A percentile compares a stretch with the other conserved stretches of the same genome.
phyloP scores from a whole-genome alignment of 2,329 filamentous ascomycete genomes.

The Tolypocladium inflatum region DNA sequence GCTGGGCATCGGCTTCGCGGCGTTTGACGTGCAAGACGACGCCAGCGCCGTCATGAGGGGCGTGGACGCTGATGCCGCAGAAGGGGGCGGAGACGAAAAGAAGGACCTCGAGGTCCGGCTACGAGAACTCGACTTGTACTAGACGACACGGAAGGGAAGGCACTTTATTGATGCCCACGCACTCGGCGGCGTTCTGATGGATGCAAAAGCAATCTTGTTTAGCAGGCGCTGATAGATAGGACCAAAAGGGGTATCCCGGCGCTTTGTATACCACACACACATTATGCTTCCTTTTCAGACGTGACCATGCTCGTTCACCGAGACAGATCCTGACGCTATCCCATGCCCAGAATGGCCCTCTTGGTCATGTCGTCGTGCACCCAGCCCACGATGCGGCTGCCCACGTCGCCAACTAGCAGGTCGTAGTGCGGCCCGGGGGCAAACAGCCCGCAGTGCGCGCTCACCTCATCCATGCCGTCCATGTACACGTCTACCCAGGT shows the following conservation, averaged over 20 bases:
- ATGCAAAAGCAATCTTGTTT: neutral
- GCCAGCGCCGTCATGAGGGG: conserved; percentile 16
- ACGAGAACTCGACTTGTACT: conserved; percentile 26
- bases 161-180: neutral
- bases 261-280: neutral
- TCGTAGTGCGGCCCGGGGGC: conserved; percentile 66
- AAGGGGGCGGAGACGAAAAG: conserved; percentile 9
- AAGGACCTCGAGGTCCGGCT: conserved; percentile 17
- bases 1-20: conserved; percentile 15
- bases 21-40: conserved; percentile 13
- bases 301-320: neutral
- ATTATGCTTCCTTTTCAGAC: neutral
- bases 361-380: conserved; percentile 50
- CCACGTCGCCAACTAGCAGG: conserved; percentile 65
- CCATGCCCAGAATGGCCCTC: conserved; percentile 23
- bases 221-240: neutral
- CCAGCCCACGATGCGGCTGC: conserved; percentile 58
- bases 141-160: neutral
- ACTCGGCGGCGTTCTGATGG: neutral
- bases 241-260: neutral
- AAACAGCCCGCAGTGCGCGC: conserved; percentile 77
- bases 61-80: conserved; percentile 7
- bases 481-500: conserved; percentile 76
- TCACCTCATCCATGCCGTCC: conserved; percentile 75
- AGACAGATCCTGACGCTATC: neutral